Base-by-base conservation (phyloP, 768 basidiomycete species). In the Russula ochroleuca region DNA sequence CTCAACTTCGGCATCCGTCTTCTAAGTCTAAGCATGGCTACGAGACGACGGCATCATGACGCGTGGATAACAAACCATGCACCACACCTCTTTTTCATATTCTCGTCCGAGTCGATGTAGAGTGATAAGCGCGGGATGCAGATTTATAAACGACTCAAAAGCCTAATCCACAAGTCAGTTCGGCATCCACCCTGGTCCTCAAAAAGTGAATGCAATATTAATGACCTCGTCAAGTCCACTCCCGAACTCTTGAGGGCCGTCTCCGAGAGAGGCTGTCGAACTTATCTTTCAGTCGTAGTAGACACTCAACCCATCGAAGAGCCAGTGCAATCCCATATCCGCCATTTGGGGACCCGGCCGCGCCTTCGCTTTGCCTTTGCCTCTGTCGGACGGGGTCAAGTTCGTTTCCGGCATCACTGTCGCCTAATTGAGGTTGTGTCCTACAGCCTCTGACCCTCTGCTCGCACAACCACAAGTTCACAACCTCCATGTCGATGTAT, bases 41-140 rank as follows among this genome's bases (percentile, higher is more conserved):
- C 65, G 45, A 63, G 62, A 28, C n/a, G n/a, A n/a, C n/a, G n/a
- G n/a, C n/a, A n/a, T n/a, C n/a, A n/a, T 21, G 31, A 45, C 15
- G 33, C 23, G 15, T 7, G 53, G 21, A 61, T 48, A 19, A 45
- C 57, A 35, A 23, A 50, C 9, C 25, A 23, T 19, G 17, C 38
- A 3, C 78, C 91, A 69, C 73, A 96, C 95, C 61, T 93, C 93
- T 94, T 92, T 75, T 88, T 94, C 25, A 99, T 80, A 72, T 98
- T 88, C 64, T 98, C 95, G n/a, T n/a, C n/a, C n/a, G n/a, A n/a
- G 70, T 99, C 97, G 64, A 99, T 94, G 75, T 92, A 99, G 57
- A 99, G 76, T 4, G 97, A 98, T 47, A 87, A 19, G 92, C 85
- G 69, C 91, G 41, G 85, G 83, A 70, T 97, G 93, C 23, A 79